phyloP scores from a whole-genome alignment of 1,139 yeast species.

The Zygosaccharomyces sapae region DNA sequence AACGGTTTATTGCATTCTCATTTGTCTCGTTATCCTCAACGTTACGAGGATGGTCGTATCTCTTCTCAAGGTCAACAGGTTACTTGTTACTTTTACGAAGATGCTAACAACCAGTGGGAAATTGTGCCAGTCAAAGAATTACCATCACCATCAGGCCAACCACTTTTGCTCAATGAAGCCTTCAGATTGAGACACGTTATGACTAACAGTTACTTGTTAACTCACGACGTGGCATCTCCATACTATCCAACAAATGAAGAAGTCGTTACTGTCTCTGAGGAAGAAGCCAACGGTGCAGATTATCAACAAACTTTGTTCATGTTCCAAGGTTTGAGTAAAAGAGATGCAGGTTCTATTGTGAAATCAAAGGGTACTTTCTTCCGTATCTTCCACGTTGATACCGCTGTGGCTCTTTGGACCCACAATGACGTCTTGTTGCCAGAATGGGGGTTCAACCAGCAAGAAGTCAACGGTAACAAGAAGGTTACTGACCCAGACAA shows the following conservation, averaged over 20 bases:
- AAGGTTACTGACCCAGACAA: slow-evolving; percentile 63
- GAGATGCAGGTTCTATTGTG: slow-evolving; percentile 46
- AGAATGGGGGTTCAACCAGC: slow-evolving; percentile 91
- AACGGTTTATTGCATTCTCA: slow-evolving; percentile 84
- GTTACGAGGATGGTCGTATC: slow-evolving; percentile 94
- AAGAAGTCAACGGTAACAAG: slow-evolving; percentile 93
- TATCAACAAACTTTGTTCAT: slow-evolving; percentile 77
- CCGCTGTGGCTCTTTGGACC: slow-evolving; percentile 94
- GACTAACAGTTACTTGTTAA: slow-evolving; percentile 71
- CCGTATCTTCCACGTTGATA: slow-evolving; percentile 73
- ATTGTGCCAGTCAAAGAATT: slow-evolving; percentile 60
- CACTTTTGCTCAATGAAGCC: slow-evolving; percentile 57
- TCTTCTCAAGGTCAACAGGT: slow-evolving; percentile 96
- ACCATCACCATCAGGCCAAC: slow-evolving; percentile 42
- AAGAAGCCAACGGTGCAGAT: slow-evolving; percentile 51
- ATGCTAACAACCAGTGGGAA: slow-evolving; percentile 80
- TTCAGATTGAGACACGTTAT: slow-evolving; percentile 78
- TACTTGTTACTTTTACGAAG: slow-evolving; percentile 60
- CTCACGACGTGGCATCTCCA: slow-evolving; percentile 99
- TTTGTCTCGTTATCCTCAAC: slow-evolving; percentile 65
- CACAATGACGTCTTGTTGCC: slow-evolving; percentile 79
- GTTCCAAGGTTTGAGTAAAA: slow-evolving; percentile 57
- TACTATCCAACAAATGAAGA: slow-evolving; percentile 86
- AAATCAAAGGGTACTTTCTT: slow-evolving; percentile 68
- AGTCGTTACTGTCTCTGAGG: slow-evolving; percentile 67